Percentiles rank a stretch among this genome's conserved stretches.
These are phyloP conservation scores for Aureobasidium sp. DNA, from an alignment of 2,329 filamentous ascomycete species.

Conservation along the genomic window DNA sequence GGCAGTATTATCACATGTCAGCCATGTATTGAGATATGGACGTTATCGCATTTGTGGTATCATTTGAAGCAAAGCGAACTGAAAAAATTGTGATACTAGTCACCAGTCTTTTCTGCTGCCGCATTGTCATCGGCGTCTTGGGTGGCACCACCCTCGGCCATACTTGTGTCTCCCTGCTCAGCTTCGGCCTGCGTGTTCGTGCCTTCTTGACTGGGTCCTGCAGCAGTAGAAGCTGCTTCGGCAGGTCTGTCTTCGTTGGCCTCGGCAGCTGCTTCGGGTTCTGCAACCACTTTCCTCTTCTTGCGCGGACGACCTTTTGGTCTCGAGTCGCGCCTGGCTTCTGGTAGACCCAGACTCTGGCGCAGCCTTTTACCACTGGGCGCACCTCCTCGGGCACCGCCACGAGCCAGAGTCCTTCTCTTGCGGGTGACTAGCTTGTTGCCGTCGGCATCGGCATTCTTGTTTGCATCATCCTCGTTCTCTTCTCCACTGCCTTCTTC, in stretches of 20 bases:
- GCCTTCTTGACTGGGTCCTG: neutral
- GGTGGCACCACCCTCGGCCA: neutral
- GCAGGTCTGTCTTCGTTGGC: neutral
- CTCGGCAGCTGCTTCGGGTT: neutral
- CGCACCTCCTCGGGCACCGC: conserved; percentile 5
- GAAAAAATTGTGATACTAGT: neutral
- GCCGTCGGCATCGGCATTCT: neutral
- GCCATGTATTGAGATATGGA: neutral
- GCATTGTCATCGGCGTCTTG: neutral
- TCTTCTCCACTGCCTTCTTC: conserved; percentile 2
- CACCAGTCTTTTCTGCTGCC: neutral
- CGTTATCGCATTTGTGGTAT: neutral
- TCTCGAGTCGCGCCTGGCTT: conserved; percentile 5
- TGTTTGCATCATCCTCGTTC: neutral
- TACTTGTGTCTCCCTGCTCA: neutral
- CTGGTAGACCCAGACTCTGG: conserved; percentile 6
- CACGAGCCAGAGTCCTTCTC: conserved; percentile 3
- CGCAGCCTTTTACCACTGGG: conserved; percentile 13
- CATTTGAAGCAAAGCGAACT: neutral
- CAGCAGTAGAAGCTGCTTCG: neutral
- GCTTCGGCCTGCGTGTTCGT: neutral
- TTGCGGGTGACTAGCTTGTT: conserved; percentile 11
- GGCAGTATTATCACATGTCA: neutral
- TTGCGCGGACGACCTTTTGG: conserved; percentile 8
- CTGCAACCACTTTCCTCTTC: neutral